Evolutionary conservation across 2,329 filamentous ascomycete species (phyloP).

Genomic region (Hymenoscyphus occultus): DNA sequence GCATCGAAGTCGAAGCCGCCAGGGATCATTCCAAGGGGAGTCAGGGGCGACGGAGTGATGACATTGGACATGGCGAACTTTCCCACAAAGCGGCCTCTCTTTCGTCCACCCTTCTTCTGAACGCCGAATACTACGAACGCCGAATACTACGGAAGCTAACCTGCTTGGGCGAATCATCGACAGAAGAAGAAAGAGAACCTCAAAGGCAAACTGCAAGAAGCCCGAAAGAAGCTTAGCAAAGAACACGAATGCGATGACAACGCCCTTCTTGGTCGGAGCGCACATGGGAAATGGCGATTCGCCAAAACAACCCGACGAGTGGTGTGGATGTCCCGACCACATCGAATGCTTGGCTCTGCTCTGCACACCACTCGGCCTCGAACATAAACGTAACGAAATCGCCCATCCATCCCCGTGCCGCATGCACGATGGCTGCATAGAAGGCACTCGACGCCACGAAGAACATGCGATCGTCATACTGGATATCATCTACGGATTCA

Average conservation of each 20-base stretch:
- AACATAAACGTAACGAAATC: neutral
- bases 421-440: neutral
- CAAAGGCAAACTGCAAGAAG: neutral
- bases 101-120: neutral
- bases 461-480: slow-evolving; percentile 4
- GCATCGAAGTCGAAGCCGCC: slow-evolving; percentile 7
- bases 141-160: neutral
- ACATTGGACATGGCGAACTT: neutral
- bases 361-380: neutral
- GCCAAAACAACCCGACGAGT: neutral
- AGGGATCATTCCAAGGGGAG: slow-evolving; percentile 5
- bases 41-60: slow-evolving; percentile 1
- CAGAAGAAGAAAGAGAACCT: neutral
- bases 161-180: neutral
- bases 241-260: neutral
- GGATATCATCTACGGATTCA: neutral
- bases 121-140: no score
- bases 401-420: neutral
- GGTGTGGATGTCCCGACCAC: neutral
- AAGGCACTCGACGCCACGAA: neutral
- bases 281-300: neutral
- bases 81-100: slow-evolving; percentile 2
- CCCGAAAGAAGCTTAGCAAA: neutral
- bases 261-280: neutral
- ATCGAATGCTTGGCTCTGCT: neutral